Conservation (phyloP, 495 filamentous ascomycete genomes). For the Hyaloscypha hepaticicola region DNA sequence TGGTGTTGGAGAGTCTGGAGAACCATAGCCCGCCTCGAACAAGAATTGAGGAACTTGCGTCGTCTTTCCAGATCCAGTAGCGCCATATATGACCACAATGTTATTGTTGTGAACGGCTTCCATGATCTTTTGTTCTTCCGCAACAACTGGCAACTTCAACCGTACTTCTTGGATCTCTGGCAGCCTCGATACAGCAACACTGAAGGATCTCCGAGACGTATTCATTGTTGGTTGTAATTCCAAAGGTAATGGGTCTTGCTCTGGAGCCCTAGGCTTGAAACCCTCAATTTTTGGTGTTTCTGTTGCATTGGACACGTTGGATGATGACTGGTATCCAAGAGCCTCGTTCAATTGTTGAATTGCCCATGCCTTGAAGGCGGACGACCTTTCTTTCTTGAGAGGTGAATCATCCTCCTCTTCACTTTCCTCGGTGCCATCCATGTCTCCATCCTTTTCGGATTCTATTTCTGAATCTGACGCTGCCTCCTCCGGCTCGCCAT, state of each 20-base stretch:
- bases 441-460: constrained; percentile 33
- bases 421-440: constrained; percentile 33
- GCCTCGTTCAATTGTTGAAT: constrained; percentile 79
- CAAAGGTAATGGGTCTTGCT: constrained; percentile 74
- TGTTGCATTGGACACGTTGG: constrained; percentile 33
- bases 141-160: constrained; percentile 82
- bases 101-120: constrained; percentile 91
- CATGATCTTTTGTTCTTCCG: constrained; percentile 97
- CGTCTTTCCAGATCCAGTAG: constrained; percentile 95
- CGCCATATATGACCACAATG: constrained; percentile 87
- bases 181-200: constrained; percentile 67
- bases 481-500: constrained; percentile 12
- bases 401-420: constrained; percentile 32
- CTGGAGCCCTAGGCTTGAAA: constrained; percentile 59
- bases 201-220: constrained; percentile 69
- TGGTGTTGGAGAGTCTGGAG: constrained; percentile 69
- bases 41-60: constrained; percentile 96
- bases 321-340: constrained; percentile 46
- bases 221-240: constrained; percentile 67
- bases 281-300: constrained; percentile 47
- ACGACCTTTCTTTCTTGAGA: constrained; percentile 46
- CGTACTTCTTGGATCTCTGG: constrained; percentile 74
- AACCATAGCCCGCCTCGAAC: constrained; percentile 89
- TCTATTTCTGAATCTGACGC: constrained; percentile 23
- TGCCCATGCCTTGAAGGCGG: constrained; percentile 95